Evolutionary conservation across 148 eudicot genomes (phyloP).

Genomic region (Spergularia marina): DNA sequence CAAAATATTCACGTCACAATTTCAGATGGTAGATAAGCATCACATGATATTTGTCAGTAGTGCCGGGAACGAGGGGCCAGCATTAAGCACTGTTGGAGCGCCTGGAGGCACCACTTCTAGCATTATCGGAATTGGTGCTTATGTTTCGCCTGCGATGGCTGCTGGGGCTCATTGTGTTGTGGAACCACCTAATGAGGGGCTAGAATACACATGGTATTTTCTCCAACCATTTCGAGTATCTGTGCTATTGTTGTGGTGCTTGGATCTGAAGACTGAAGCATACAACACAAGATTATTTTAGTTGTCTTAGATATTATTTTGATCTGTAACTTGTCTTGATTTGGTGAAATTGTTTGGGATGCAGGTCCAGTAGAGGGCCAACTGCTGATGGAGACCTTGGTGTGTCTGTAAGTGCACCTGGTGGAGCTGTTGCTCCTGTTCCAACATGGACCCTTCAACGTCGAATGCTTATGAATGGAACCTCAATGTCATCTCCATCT

Average conservation of each 20-base stretch:
- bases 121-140: slow-evolving; percentile 97
- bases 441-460: slow-evolving; percentile 98
- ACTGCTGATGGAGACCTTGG: slow-evolving; percentile 97
- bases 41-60: slow-evolving; percentile 80
- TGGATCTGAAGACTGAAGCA: not conserved
- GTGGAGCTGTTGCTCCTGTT: slow-evolving; percentile 98
- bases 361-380: slow-evolving; percentile 99
- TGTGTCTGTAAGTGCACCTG: slow-evolving; percentile 92
- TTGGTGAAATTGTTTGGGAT: slow-evolving; percentile 25
- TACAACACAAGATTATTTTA: not conserved
- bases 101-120: slow-evolving; percentile 98
- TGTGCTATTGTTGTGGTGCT: not conserved
- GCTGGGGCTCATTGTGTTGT: slow-evolving; percentile 89
- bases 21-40: slow-evolving; percentile 86
- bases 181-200: slow-evolving; percentile 86
- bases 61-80: slow-evolving; percentile 97
- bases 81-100: slow-evolving; percentile 93
- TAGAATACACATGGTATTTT: slow-evolving; percentile 91
- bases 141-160: slow-evolving; percentile 99
- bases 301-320: not conserved
- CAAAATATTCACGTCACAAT: slow-evolving; percentile 13
- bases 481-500: slow-evolving; percentile 98
- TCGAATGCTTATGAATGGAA: slow-evolving; percentile 98
- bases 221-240: not conserved
- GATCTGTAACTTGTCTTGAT: not conserved